Evolutionary conservation across 371 early-diverging fungal species (phyloP).

Genomic region (Syncephalastrum contaminatum): DNA sequence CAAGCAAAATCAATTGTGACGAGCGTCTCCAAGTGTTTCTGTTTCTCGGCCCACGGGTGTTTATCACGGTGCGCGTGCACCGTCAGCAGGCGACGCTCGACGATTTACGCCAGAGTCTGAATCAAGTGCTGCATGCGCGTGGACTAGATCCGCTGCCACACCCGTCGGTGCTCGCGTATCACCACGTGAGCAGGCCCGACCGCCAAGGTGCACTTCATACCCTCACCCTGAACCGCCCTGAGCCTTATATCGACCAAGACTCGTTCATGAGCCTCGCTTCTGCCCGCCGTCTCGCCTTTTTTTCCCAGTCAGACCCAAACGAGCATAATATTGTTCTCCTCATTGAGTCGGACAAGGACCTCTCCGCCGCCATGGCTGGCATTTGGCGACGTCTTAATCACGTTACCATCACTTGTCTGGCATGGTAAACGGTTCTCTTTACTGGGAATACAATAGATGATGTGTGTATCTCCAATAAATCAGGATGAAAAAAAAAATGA

Average conservation of each 20-base stretch:
- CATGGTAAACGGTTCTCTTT: constrained; percentile 7
- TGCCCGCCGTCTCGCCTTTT: constrained; percentile 8
- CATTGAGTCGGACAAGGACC: constrained; percentile 10
- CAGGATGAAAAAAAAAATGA: not conserved
- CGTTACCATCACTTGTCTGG: constrained; percentile 15
- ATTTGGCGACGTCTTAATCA: constrained; percentile 13
- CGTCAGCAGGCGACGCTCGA: constrained; percentile 3
- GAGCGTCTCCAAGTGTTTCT: constrained; percentile 3
- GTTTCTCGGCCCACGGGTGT: constrained; percentile 2
- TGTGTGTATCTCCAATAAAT: not conserved
- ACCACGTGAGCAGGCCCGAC: constrained; percentile 7
- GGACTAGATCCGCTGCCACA: constrained; percentile 7
- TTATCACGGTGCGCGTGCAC: constrained; percentile 5
- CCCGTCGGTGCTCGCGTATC: constrained; percentile 13
- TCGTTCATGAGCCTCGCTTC: constrained; percentile 7
- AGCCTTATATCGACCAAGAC: constrained; percentile 12
- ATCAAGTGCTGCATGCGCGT: constrained; percentile 1
- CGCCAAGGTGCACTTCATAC: constrained; percentile 15
- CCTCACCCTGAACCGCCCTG: constrained; percentile 8
- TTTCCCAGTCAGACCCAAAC: constrained; percentile 7
- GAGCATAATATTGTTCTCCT: constrained; percentile 8
- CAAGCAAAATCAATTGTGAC: too few relatives aligned
- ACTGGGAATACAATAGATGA: not conserved
- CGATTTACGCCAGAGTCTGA: constrained; percentile 6
- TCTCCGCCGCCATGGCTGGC: constrained; percentile 11